Evolutionary conservation across 352 stramenopile species (phyloP).

Genomic region (Pythium diclinum): DNA sequence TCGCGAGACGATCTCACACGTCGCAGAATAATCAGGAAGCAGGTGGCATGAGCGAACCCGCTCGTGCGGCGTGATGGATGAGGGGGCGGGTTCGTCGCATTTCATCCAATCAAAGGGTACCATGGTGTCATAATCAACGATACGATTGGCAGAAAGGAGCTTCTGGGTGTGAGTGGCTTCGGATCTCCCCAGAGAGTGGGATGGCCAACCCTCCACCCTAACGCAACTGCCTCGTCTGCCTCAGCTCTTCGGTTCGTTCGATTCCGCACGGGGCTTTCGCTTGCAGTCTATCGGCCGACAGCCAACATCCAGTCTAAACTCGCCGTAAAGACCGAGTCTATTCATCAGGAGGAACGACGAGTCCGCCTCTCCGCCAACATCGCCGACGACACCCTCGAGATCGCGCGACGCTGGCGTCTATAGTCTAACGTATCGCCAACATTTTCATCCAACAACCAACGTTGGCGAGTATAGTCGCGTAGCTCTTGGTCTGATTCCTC

Average conservation of each 20-base stretch:
- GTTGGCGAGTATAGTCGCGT: background rate
- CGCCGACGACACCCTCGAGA: background rate
- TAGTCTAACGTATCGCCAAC: background rate
- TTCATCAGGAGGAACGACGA: background rate
- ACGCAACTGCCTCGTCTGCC: background rate
- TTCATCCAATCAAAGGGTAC: background rate
- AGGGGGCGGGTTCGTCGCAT: background rate
- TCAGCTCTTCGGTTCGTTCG: background rate
- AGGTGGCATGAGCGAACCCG: conserved; percentile 3
- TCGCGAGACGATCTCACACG: background rate
- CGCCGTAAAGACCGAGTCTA: background rate
- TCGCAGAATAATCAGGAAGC: conserved; percentile 5
- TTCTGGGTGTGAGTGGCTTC: background rate
- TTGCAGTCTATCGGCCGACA: background rate
- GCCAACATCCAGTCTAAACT: background rate
- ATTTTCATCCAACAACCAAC: background rate
- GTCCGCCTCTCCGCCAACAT: background rate
- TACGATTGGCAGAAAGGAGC: background rate
- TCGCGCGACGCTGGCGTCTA: background rate
- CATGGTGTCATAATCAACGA: background rate
- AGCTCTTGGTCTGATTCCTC: background rate
- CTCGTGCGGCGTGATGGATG: background rate
- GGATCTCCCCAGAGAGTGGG: background rate
- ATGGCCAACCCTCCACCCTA: background rate
- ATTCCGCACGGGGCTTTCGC: background rate